Conservation (phyloP, 164 flowering plant species). For the Amborella trichopoda region DNA sequence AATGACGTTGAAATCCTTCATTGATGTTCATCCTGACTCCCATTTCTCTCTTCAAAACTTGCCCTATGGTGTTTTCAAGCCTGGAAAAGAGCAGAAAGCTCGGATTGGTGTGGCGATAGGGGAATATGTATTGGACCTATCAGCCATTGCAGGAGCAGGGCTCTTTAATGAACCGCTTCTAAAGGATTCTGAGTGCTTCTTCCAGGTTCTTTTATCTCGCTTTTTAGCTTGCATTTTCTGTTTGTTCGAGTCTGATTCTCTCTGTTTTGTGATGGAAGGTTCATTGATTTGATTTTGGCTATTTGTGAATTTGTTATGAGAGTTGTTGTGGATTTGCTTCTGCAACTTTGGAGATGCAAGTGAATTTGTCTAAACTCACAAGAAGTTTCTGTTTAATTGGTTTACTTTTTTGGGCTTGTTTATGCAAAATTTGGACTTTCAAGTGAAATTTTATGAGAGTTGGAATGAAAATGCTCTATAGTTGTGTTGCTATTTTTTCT, state of each 20-base stretch:
- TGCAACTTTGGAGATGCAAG: too few relatives aligned
- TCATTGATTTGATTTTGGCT: neutral
- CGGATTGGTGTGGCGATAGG: constrained; percentile 91
- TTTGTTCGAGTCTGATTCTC: neutral
- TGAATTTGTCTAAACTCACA: too few relatives aligned
- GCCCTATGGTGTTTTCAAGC: constrained; percentile 79
- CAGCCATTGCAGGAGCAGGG: constrained; percentile 59
- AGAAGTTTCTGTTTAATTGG: too few relatives aligned
- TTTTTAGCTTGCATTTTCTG: neutral
- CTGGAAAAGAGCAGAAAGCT: constrained; percentile 23
- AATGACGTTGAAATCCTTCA: constrained; percentile 63
- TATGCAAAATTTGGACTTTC: too few relatives aligned
- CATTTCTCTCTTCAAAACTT: constrained; percentile 95
- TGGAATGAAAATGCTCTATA: too few relatives aligned
- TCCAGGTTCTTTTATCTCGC: constrained; percentile 33
- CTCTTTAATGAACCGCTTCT: constrained; percentile 69
- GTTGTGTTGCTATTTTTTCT: too few relatives aligned
- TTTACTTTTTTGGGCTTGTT: too few relatives aligned
- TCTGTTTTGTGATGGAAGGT: neutral
- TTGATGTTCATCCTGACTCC: constrained; percentile 59
- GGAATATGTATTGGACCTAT: constrained; percentile 73
- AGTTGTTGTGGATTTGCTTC: too few relatives aligned
- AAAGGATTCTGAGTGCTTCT: constrained; percentile 53
- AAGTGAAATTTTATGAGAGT: too few relatives aligned
- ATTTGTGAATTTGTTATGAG: neutral